Base-by-base conservation (phyloP, 495 filamentous ascomycete species). In the Hypoxylon rickii region DNA sequence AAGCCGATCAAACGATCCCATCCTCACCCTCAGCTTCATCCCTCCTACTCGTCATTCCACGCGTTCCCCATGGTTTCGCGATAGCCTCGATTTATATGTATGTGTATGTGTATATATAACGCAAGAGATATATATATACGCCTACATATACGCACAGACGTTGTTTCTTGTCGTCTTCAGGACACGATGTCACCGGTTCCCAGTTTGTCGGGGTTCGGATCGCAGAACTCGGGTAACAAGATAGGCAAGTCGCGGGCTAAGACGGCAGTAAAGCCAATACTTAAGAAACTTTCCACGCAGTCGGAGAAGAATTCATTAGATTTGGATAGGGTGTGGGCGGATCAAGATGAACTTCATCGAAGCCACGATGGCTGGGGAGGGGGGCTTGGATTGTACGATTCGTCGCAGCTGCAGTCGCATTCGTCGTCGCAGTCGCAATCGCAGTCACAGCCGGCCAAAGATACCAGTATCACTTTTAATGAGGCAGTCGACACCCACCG, bases 221-320 rank as follows among this genome's bases (percentile, higher is more conserved):
- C 59, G 29, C 59, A 61, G 47, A 57, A 46, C 11, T 55, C 56
- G 16, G 63, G 49, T 46, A 67, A 63, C 55, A 79, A 75, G 64
- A 67, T 76, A 51, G 71, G 63, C 60, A 79, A 78, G 60, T 64
- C 68, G 36, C 67, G 66, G 56, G 61, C 60, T 17, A 75, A 67
- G 43, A 61, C 63, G 36, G 70, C 70, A 39, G 77, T 81, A 46
- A 82, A 83, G 65, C 80, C 80, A 7, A 81, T 83, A 29, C 65
- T 83, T 16, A 75, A 79, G 64, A 81, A 81, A 67, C 62, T 80
- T 65, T 68, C 75, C 36, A 59, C 68, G 13, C 74, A 75, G 26
- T 76, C 74, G 54, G 75, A 78, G 46, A 81, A 80, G 67, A 80
- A 70, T 55, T 81, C 79, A 50, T 55, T 80, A 26, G 80, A 83